Evolutionary conservation across 441 rosid genomes (phyloP).

Genomic region (Isatis lusitanica): DNA sequence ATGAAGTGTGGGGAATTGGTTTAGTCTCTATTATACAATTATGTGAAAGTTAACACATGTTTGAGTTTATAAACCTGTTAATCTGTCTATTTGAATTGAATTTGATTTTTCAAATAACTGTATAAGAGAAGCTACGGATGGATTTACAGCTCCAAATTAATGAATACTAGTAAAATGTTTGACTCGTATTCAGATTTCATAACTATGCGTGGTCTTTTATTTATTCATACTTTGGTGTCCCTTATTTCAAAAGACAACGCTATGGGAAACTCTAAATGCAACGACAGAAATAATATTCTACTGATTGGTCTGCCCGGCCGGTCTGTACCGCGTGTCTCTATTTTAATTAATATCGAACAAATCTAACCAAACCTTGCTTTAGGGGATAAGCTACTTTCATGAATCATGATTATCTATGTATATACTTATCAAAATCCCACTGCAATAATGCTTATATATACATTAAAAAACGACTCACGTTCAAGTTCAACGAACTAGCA

Average conservation of each 20-base stretch:
- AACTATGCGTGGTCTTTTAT: background rate
- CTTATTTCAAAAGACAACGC: slow-evolving; percentile 1
- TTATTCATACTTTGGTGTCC: background rate
- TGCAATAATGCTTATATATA: background rate
- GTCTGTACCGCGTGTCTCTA: background rate
- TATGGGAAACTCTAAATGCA: slow-evolving; percentile 1
- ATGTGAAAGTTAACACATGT: background rate
- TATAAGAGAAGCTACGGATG: background rate
- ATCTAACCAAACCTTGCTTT: slow-evolving; percentile 22
- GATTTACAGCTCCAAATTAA: background rate
- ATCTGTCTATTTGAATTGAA: background rate
- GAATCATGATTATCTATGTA: background rate
- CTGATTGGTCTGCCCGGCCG: background rate
- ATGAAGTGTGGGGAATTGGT: background rate
- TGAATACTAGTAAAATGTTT: background rate
- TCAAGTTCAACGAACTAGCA: slow-evolving; percentile 27
- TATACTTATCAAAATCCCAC: background rate
- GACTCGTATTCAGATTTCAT: background rate
- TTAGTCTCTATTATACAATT: background rate
- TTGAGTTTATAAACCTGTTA: background rate
- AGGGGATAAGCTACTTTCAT: too few species aligned
- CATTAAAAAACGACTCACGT: background rate
- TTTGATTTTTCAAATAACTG: background rate
- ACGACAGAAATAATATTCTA: slow-evolving; percentile 6
- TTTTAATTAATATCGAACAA: background rate